A percentile compares a stretch with the other conserved stretches of the same genome.
Conservation (phyloP, 495 filamentous ascomycete species). For the Lasiosphaeris hirsuta region DNA sequence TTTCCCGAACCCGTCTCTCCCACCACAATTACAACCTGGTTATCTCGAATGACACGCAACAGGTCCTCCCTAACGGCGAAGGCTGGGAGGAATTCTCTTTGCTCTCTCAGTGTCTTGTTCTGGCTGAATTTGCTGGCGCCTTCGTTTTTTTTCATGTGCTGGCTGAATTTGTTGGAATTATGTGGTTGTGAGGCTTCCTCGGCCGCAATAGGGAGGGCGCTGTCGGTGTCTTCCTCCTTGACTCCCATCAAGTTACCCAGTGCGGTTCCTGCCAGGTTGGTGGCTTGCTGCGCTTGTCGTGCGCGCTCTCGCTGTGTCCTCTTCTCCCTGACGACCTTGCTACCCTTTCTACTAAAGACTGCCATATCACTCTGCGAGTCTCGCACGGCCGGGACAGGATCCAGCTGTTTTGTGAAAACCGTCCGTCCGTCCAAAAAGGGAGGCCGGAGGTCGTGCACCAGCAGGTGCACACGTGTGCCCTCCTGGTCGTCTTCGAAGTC, state of each 20-base stretch:
- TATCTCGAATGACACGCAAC: slow-evolving; percentile 90
- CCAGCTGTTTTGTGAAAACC: slow-evolving; percentile 95
- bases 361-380: slow-evolving; percentile 99
- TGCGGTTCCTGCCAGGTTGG: slow-evolving; percentile 86
- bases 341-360: slow-evolving; percentile 94
- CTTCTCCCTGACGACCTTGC: slow-evolving; percentile 85
- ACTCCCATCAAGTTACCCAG: slow-evolving; percentile 93
- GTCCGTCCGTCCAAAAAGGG: slow-evolving; percentile 94
- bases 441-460: slow-evolving; percentile 91
- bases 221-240: slow-evolving; percentile 92
- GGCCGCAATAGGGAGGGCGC: slow-evolving; percentile 69
- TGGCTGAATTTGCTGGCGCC: slow-evolving; percentile 91
- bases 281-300: slow-evolving; percentile 93
- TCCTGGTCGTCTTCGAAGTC: slow-evolving; percentile 93
- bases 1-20: slow-evolving; percentile 97
- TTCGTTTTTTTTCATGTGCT: slow-evolving; percentile 83
- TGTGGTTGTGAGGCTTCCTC: slow-evolving; percentile 57
- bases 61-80: slow-evolving; percentile 97
- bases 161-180: slow-evolving; percentile 76
- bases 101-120: slow-evolving; percentile 85
- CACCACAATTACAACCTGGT: slow-evolving; percentile 94
- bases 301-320: slow-evolving; percentile 90
- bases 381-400: slow-evolving; percentile 87
- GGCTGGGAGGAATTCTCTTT: slow-evolving; percentile 89
- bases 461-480: slow-evolving; percentile 80